Percentiles rank a stretch among this genome's conserved stretches.
Evolutionary conservation across 1,284 basidiomycete genomes (phyloP).

Genomic region (Cryptococcus sp.): DNA sequence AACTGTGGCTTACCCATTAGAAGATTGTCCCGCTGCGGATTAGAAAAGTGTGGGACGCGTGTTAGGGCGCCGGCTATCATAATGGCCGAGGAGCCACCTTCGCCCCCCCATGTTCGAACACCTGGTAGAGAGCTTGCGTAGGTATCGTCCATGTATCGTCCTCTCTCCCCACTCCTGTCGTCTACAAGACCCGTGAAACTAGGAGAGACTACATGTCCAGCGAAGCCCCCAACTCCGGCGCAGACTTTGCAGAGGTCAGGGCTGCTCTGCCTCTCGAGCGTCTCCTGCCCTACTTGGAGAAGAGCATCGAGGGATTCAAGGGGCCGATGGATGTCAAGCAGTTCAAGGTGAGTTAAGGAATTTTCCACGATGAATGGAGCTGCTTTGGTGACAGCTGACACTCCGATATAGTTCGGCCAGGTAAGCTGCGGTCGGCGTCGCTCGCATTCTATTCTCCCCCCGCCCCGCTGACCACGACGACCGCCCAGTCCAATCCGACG

Average conservation of each 20-base stretch:
- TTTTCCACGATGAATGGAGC: not conserved
- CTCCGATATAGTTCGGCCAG: conserved; percentile 64
- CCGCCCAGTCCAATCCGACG: conserved; percentile 80
- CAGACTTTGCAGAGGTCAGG: conserved; percentile 52
- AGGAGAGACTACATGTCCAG: not conserved
- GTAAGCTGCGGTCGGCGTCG: conserved; percentile 49
- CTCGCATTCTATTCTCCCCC: not conserved
- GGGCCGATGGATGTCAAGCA: conserved; percentile 79
- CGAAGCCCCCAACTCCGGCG: conserved; percentile 2
- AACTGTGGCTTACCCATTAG: not conserved
- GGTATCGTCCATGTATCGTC: not conserved
- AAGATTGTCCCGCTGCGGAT: not conserved
- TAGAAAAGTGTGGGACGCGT: not conserved
- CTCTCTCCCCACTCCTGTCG: not conserved
- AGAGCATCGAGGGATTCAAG: conserved; percentile 59
- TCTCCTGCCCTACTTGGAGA: conserved; percentile 66
- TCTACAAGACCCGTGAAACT: not conserved
- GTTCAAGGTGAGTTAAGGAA: conserved; percentile 68
- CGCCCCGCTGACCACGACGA: not conserved
- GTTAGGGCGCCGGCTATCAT: not conserved
- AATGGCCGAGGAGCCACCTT: not conserved
- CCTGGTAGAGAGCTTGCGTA: not conserved
- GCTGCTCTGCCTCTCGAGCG: conserved; percentile 64
- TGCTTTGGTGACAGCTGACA: not conserved
- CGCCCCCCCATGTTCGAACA: too few species aligned